Conservation (phyloP, 768 basidiomycete species). For the Suillus placidus region DNA sequence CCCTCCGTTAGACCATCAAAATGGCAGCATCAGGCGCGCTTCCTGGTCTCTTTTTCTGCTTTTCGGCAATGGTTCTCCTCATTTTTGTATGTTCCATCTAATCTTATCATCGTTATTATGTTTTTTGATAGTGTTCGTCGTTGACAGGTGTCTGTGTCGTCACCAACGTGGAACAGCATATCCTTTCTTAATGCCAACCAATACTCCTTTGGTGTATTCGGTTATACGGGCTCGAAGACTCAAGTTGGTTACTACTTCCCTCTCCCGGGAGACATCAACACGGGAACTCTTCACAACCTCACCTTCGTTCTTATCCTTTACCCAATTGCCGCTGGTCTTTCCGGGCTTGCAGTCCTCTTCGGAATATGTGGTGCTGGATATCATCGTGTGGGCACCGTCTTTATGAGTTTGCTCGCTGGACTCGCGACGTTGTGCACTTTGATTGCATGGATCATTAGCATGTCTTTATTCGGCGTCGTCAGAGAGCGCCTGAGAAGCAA, state of each 20-base stretch:
- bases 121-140: neutral
- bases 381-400: conserved; percentile 70
- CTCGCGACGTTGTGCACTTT: conserved; percentile 70
- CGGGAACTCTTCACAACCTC: conserved; percentile 62
- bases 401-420: conserved; percentile 72
- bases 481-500: conserved; percentile 56
- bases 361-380: conserved; percentile 68
- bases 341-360: conserved; percentile 66
- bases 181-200: conserved; percentile 63
- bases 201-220: conserved; percentile 75
- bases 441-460: conserved; percentile 75
- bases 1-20: conserved; percentile 9
- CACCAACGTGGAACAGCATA: conserved; percentile 73
- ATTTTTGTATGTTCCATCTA: conserved; percentile 56
- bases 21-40: conserved; percentile 63
- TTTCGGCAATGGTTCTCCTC: conserved; percentile 70
- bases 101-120: conserved; percentile 8
- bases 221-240: conserved; percentile 59
- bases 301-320: conserved; percentile 77
- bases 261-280: conserved; percentile 39
- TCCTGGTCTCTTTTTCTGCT: conserved; percentile 73
- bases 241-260: conserved; percentile 63
- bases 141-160: conserved; percentile 65
- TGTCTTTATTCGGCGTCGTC: conserved; percentile 77
- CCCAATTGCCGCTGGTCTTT: conserved; percentile 72